A percentile compares a stretch with the other conserved stretches of the same genome.
phyloP scores from a whole-genome alignment of 2,329 filamentous ascomycete species.

The Diplodia sapinea region DNA sequence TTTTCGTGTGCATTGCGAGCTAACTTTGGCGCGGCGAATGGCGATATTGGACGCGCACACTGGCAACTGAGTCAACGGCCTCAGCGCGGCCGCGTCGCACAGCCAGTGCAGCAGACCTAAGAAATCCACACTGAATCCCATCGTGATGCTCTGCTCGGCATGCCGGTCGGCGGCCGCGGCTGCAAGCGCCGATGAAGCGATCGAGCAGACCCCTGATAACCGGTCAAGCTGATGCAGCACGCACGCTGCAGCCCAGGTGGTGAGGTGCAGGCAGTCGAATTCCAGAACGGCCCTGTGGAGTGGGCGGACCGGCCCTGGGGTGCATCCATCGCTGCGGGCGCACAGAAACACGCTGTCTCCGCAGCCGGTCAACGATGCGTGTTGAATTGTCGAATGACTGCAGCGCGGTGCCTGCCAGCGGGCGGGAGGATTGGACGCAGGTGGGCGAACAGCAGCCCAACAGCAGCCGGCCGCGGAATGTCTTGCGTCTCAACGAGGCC shows the following conservation, averaged over 20 bases:
- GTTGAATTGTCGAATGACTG: constrained; percentile 23
- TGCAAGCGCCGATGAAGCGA: background rate
- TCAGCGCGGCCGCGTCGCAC: background rate
- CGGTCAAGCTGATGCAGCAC: constrained; percentile 27
- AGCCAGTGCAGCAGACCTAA: background rate
- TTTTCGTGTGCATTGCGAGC: constrained; percentile 1
- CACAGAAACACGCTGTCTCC: constrained; percentile 17
- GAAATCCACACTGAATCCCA: background rate
- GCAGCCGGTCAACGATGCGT: constrained; percentile 17
- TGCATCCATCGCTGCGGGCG: background rate
- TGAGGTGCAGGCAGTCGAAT: background rate
- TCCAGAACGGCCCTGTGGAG: constrained; percentile 26
- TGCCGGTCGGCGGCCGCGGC: background rate
- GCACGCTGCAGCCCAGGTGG: constrained; percentile 1
- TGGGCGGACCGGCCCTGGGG: constrained; percentile 14
- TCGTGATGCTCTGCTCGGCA: background rate
- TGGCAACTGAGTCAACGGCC: background rate
- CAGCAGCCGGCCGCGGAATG: constrained; percentile 8
- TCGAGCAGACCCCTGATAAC: constrained; percentile 19
- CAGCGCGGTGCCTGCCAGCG: constrained; percentile 15
- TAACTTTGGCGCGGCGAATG: constrained; percentile 1
- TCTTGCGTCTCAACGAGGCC: constrained; percentile 23
- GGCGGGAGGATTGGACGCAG: constrained; percentile 13
- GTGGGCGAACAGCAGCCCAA: constrained; percentile 1
- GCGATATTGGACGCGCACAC: background rate